These are phyloP conservation scores for Gremmenia infestans DNA, from an alignment of 2,329 filamentous ascomycete species.

Conservation along the genomic window DNA sequence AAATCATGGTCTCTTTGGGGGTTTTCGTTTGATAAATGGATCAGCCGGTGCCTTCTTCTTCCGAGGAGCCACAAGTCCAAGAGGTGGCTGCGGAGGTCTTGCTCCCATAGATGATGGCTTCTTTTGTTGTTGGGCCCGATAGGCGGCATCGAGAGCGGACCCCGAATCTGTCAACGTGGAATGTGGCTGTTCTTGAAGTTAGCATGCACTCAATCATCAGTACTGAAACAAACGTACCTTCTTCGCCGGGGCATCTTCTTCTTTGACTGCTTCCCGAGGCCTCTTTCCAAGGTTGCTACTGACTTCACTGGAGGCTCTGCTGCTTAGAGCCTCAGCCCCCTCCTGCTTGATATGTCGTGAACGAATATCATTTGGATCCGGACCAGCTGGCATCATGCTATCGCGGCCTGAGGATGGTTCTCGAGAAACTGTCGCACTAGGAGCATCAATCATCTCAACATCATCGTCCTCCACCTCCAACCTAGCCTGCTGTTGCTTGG, in stretches of 20 bases:
- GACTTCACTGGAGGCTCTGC: neutral
- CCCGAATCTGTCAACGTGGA: neutral
- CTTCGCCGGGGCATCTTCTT: constrained; percentile 16
- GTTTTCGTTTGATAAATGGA: constrained; percentile 25
- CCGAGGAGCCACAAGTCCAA: constrained; percentile 15
- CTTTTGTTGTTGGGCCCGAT: constrained; percentile 21
- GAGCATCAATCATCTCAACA: constrained; percentile 20
- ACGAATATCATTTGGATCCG: neutral
- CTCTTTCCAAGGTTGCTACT: constrained; percentile 16
- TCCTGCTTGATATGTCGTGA: neutral
- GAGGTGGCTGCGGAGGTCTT: constrained; percentile 13
- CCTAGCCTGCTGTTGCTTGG: neutral
- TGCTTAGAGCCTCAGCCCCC: neutral
- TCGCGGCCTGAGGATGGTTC: constrained; percentile 7
- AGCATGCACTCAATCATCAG: neutral
- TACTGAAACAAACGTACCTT: constrained; percentile 13
- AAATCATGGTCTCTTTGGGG: constrained; percentile 9
- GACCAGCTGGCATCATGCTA: neutral
- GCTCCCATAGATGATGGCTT: constrained; percentile 3
- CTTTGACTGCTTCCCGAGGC: constrained; percentile 10
- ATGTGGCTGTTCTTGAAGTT: neutral
- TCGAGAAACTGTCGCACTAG: constrained; percentile 6
- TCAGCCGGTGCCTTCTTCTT: constrained; percentile 21
- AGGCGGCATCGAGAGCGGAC: constrained; percentile 17
- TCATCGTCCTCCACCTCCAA: constrained; percentile 14